phyloP scores from a whole-genome alignment of 1,284 basidiomycete genomes.

The Malassezia restricta region DNA sequence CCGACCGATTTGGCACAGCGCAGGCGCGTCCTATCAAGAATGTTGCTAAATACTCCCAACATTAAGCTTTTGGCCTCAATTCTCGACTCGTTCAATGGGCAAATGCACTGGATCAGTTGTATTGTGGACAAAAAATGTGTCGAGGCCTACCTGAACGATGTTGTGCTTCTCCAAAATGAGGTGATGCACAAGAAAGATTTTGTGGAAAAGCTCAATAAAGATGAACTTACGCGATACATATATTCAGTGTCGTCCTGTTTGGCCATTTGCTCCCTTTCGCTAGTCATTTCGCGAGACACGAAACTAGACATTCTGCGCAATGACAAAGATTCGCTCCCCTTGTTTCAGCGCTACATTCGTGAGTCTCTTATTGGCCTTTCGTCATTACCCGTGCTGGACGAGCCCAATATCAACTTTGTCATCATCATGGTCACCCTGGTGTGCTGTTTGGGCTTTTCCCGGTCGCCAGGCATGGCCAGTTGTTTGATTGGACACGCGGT shows the following conservation, averaged over 20 bases:
- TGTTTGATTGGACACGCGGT: constrained; percentile 21
- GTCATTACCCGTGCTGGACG: constrained; percentile 26
- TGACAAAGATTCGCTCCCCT: constrained; percentile 15
- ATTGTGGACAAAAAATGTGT: constrained; percentile 21
- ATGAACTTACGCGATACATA: constrained; percentile 2
- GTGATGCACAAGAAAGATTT: background rate
- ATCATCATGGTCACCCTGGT: constrained; percentile 16
- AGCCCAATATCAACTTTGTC: constrained; percentile 28
- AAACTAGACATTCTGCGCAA: constrained; percentile 11
- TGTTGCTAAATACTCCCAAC: constrained; percentile 19
- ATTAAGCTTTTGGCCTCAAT: constrained; percentile 16
- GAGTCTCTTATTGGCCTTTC: constrained; percentile 24
- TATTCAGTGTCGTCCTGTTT: constrained; percentile 2
- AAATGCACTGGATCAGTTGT: constrained; percentile 24
- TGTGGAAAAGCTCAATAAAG: background rate
- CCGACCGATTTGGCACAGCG: constrained; percentile 17
- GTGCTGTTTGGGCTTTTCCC: constrained; percentile 18
- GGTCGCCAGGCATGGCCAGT: constrained; percentile 22
- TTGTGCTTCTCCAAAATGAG: background rate
- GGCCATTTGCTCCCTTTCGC: background rate
- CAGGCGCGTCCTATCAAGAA: constrained; percentile 21
- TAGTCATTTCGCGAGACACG: constrained; percentile 11
- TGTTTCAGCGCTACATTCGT: constrained; percentile 22
- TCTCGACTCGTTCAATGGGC: constrained; percentile 20
- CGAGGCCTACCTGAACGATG: constrained; percentile 14